phyloP scores from a whole-genome alignment of 2,329 filamentous ascomycete species.

The Clarireedia monteithiana region DNA sequence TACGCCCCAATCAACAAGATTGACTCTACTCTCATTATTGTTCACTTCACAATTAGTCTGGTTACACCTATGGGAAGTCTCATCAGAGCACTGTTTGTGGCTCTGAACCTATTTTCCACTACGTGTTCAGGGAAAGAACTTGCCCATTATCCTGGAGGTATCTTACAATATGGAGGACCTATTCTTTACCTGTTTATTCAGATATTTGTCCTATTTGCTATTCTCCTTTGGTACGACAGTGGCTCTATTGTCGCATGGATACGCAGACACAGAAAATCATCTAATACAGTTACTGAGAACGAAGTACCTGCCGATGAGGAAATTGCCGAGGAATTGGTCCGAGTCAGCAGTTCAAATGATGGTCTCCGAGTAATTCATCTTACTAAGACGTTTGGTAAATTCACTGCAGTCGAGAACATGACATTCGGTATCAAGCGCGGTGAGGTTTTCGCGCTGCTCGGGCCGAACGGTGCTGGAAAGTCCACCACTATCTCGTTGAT shows the following conservation, averaged over 20 bases:
- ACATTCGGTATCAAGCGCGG: conserved; percentile 73
- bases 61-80: conserved; percentile 73
- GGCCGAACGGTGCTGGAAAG: conserved; percentile 88
- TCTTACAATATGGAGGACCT: conserved; percentile 72
- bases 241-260: conserved; percentile 55
- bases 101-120: conserved; percentile 76
- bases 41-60: conserved; percentile 67
- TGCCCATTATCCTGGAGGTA: conserved; percentile 59
- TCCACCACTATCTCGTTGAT: conserved; percentile 85
- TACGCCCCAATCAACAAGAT: conserved; percentile 64
- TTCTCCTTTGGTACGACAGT: conserved; percentile 75
- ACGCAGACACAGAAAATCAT: conserved; percentile 29
- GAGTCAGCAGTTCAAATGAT: conserved; percentile 47
- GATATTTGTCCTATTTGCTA: conserved; percentile 57
- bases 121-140: conserved; percentile 61
- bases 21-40: conserved; percentile 57
- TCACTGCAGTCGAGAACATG: conserved; percentile 79
- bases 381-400: conserved; percentile 69
- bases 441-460: conserved; percentile 82
- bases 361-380: conserved; percentile 68
- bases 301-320: conserved; percentile 35
- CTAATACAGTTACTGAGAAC: conserved; percentile 4
- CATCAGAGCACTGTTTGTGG: conserved; percentile 64
- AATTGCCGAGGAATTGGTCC: conserved; percentile 54
- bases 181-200: conserved; percentile 78